A percentile compares a stretch with the other conserved stretches of the same genome.
These are phyloP conservation scores for Phyllosticta ampelicida DNA, from an alignment of 2,329 filamentous ascomycete species.

Conservation along the genomic window DNA sequence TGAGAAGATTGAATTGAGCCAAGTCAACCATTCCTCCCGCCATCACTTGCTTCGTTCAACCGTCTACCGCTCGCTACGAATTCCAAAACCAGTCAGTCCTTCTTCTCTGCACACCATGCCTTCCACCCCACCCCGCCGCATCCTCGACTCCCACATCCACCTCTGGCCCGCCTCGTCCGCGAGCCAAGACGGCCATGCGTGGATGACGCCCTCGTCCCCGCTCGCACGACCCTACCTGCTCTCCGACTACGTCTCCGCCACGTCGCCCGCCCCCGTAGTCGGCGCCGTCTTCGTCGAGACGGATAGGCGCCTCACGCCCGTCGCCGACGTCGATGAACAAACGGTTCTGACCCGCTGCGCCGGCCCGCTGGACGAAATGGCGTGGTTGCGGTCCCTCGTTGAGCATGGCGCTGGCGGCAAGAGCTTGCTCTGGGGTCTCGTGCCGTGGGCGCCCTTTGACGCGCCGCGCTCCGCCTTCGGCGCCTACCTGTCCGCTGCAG, in stretches of 20 bases:
- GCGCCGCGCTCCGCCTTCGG: constrained; percentile 50
- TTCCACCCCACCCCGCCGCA: constrained; percentile 2
- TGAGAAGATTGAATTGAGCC: too few relatives aligned
- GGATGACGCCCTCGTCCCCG: constrained; percentile 51
- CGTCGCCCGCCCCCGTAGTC: constrained; percentile 19
- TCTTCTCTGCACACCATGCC: background rate
- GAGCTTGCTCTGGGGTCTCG: constrained; percentile 52
- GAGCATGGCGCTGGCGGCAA: constrained; percentile 33
- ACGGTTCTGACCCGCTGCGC: constrained; percentile 21
- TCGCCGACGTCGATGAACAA: background rate
- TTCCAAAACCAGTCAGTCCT: background rate
- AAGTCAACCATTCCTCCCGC: too few relatives aligned
- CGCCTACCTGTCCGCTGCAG: constrained; percentile 53
- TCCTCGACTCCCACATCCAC: constrained; percentile 89
- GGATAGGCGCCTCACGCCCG: background rate
- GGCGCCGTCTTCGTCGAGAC: constrained; percentile 76
- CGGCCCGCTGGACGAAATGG: constrained; percentile 47
- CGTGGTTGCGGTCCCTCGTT: constrained; percentile 33
- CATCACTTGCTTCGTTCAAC: too few relatives aligned
- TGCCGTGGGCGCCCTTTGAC: constrained; percentile 80
- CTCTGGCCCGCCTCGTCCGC: constrained; percentile 59
- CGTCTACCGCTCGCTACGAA: too few relatives aligned
- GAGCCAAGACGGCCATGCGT: constrained; percentile 54
- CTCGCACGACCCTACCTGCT: constrained; percentile 56
- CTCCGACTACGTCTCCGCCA: constrained; percentile 43